phyloP scores from a whole-genome alignment of 306 rosid species.

The Prinsepia uniflora region DNA sequence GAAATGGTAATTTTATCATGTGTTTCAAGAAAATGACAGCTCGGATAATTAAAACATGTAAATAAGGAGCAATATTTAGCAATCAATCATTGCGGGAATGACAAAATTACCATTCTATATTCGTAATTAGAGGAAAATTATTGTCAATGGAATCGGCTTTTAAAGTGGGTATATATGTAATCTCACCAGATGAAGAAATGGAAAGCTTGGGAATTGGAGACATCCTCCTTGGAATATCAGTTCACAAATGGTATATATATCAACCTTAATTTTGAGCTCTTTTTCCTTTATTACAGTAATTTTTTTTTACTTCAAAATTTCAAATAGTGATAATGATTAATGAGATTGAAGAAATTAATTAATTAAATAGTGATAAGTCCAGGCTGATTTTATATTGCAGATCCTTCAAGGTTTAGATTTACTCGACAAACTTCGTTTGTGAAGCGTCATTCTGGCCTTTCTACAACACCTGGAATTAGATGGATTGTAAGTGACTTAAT shows the following conservation, averaged over 20 bases:
- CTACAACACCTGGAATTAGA: slow-evolving; percentile 50
- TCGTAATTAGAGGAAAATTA: no score
- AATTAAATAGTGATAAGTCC: neutral
- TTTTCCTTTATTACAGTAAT: neutral
- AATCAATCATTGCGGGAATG: no score
- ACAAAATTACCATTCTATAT: no score
- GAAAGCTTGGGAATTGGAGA: slow-evolving; percentile 73
- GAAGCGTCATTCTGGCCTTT: slow-evolving; percentile 55
- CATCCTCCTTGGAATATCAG: slow-evolving; percentile 61
- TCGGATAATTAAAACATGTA: no score
- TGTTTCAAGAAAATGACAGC: no score
- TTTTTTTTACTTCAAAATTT: no score
- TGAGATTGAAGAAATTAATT: neutral
- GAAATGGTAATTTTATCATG: no score
- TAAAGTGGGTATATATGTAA: neutral
- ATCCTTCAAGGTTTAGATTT: slow-evolving; percentile 69
- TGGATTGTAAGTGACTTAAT: slow-evolving; percentile 51
- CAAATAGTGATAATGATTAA: no score
- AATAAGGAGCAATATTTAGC: no score
- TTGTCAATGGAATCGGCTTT: neutral
- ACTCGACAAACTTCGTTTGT: slow-evolving; percentile 67
- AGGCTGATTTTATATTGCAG: slow-evolving; percentile 31
- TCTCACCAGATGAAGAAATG: slow-evolving; percentile 55
- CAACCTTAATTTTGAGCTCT: no score
- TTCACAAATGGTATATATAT: slow-evolving; percentile 45